Conservation (phyloP, 2,329 filamentous ascomycete genomes). For the Diaporthe caulivora region DNA sequence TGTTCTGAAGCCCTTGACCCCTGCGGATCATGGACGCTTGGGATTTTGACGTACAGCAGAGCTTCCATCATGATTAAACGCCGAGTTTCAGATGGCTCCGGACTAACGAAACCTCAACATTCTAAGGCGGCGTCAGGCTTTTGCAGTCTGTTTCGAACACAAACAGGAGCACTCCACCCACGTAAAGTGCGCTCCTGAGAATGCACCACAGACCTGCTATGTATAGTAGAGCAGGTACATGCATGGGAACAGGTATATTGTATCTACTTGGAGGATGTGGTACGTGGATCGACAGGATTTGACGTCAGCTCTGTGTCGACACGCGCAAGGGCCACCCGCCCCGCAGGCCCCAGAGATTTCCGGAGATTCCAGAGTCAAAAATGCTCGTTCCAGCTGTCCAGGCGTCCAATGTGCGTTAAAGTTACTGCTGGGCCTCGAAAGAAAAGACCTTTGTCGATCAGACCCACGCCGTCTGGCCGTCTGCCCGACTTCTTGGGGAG, state of each 20-base stretch:
- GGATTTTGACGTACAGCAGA: not conserved
- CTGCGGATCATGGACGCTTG: not conserved
- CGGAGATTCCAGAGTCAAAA: constrained; percentile 3
- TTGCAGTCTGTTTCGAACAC: constrained; percentile 27
- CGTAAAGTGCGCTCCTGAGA: not conserved
- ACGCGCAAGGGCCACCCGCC: constrained; percentile 3
- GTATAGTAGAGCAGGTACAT: too few relatives aligned
- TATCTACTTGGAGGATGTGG: not conserved
- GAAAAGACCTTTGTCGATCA: not conserved
- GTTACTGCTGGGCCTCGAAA: not conserved
- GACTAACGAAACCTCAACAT: not conserved
- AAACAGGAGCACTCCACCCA: constrained; percentile 9
- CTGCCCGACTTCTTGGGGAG: not conserved
- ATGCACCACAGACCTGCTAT: not conserved
- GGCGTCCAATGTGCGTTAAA: not conserved
- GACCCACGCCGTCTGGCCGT: not conserved
- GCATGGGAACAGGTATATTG: not conserved
- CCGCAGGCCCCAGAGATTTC: not conserved
- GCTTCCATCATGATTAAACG: constrained; percentile 6
- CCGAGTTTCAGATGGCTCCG: constrained; percentile 18
- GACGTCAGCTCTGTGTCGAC: constrained; percentile 23
- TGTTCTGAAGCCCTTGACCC: not conserved
- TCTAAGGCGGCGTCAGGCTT: constrained; percentile 5
- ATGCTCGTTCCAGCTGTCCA: not conserved
- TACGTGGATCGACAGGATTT: constrained; percentile 19